Evolutionary conservation across 2,329 filamentous ascomycete species (phyloP).

Genomic region (Cryphonectria japonica): DNA sequence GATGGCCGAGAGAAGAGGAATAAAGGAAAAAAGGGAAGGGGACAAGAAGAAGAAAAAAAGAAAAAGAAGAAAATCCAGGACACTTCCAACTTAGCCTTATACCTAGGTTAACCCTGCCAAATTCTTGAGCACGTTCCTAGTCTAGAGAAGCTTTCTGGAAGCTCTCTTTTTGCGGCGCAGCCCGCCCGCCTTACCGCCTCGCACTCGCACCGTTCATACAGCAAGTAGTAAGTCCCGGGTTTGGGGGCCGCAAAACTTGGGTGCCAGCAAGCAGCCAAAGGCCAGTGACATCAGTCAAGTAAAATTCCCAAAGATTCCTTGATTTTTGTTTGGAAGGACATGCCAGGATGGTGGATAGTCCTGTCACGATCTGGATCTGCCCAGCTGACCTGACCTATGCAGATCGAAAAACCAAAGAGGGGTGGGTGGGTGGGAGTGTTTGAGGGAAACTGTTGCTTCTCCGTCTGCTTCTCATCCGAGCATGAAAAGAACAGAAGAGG

Average conservation of each 20-base stretch:
- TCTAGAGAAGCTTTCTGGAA: slow-evolving; percentile 26
- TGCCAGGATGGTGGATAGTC: not conserved
- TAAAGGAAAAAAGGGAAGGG: too few relatives aligned
- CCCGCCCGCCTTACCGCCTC: slow-evolving; percentile 6
- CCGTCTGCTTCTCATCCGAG: too few relatives aligned
- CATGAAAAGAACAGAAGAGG: not conserved
- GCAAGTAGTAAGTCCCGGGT: not conserved
- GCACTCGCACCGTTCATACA: not conserved
- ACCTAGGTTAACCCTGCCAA: slow-evolving; percentile 25
- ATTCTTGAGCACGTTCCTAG: not conserved
- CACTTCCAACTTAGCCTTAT: not conserved
- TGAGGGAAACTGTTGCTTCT: not conserved
- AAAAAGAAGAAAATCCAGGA: not conserved
- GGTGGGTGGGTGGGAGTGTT: too few relatives aligned
- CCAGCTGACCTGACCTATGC: not conserved
- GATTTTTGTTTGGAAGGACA: not conserved
- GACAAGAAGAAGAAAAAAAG: too few relatives aligned
- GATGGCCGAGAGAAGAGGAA: too few relatives aligned
- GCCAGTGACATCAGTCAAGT: not conserved
- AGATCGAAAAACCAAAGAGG: not conserved
- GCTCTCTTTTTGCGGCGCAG: slow-evolving; percentile 7
- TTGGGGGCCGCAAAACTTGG: not conserved
- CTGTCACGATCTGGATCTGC: not conserved
- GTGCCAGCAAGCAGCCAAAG: too few relatives aligned
- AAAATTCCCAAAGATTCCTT: not conserved